Base-by-base conservation (phyloP, 305 asterid species). In the Fraxinus xanthoxyloides region DNA sequence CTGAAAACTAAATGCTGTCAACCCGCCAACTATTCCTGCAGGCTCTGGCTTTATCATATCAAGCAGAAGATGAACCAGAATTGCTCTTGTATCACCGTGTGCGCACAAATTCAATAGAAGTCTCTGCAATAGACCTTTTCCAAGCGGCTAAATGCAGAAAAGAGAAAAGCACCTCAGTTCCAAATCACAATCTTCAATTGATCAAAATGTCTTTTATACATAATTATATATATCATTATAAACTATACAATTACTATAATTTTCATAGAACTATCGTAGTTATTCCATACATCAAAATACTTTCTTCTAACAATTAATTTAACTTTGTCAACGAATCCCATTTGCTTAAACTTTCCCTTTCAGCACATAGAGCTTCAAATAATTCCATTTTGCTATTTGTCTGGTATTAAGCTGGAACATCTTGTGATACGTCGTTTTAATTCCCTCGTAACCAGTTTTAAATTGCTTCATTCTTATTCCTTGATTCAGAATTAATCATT, bases 101-200 rank as follows among this genome's bases (percentile, higher is more conserved):
- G 99, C 92, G 85, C 98, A 91, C 86, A 97, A 89, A 89, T 92
- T 95, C 91, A 97, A 88, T 86, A 97, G 63, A 46, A 97, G 97
- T 82, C 99, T 90, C 92, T 97, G 99, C 93, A 97, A 81, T 17
- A 97, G 92, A 85, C 99, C 99, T 91, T 95, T 95, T 65, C 99
- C 99, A 80, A 97, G 98, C 81, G 99, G 99, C 99, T 95, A 82
- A 82, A 86, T 80, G 87, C 77, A 87, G 82, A 83, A 81, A 76
- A 72, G 1, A 54, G 67, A 80, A 0, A 59, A 40, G 54, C 54
- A 72, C 8, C 56, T 81, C 63, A 87, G 88, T 79, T 80, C 72
- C 82, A 77, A 3, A 12, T 51, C 69, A 72, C 32, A 32, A 28
- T 67, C 31, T 32, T 5, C 40, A 51, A 63, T 23, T 51, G 28